Evolutionary conservation across 2,329 filamentous ascomycete genomes (phyloP).

Genomic region (Mycosphaerella arachidis): DNA sequence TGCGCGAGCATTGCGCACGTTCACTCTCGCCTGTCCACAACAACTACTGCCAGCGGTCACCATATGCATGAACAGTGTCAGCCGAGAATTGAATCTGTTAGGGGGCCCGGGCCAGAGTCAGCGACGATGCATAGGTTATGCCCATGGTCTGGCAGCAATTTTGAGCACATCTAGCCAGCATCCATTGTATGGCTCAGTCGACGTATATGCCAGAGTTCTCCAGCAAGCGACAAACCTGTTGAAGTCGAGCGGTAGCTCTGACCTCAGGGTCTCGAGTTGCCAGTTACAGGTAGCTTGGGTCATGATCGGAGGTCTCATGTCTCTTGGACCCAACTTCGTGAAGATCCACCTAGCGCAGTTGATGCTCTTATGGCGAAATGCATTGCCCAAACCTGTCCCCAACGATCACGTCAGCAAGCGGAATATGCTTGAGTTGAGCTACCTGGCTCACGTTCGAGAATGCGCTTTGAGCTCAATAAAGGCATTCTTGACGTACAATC

Average conservation of each 20-base stretch:
- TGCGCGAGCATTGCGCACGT: conserved; percentile 77
- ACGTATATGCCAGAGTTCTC: conserved; percentile 87
- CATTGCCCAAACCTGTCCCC: conserved; percentile 85
- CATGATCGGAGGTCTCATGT: conserved; percentile 92
- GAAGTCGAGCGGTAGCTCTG: conserved; percentile 86
- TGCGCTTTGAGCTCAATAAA: conserved; percentile 88
- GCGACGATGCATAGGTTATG: conserved; percentile 80
- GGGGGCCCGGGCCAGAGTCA: conserved; percentile 71
- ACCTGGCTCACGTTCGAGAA: conserved; percentile 89
- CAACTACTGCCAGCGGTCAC: conserved; percentile 87
- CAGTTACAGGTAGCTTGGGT: conserved; percentile 99
- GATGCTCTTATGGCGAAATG: conserved; percentile 93
- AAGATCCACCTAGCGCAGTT: conserved; percentile 96
- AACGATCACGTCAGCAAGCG: conserved; percentile 84
- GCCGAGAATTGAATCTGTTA: conserved; percentile 75
- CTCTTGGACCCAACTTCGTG: conserved; percentile 93
- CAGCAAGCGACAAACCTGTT: conserved; percentile 87
- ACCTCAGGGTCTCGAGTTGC: conserved; percentile 83
- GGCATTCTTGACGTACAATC: conserved; percentile 90
- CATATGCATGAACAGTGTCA: conserved; percentile 93
- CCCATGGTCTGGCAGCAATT: conserved; percentile 84
- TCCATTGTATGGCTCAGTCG: conserved; percentile 88
- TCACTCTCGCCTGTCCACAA: conserved; percentile 86
- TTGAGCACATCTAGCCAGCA: conserved; percentile 84
- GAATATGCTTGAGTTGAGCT: conserved; percentile 82